phyloP scores from a whole-genome alignment of 1,284 basidiomycete species.

The Boletellus deceptivus region DNA sequence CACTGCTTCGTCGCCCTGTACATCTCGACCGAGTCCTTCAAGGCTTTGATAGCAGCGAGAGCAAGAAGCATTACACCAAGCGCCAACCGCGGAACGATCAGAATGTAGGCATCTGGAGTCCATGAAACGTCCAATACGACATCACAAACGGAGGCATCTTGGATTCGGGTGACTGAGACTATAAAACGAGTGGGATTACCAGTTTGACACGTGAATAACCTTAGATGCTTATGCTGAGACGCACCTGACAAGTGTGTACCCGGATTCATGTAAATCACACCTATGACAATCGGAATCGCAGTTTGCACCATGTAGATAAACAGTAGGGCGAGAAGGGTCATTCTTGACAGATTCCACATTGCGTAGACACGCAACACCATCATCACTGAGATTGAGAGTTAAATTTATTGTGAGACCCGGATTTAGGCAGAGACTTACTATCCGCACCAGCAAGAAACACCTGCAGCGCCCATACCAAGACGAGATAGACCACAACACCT shows the following conservation, averaged over 20 bases:
- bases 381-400: neutral
- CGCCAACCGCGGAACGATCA: neutral
- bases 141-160: neutral
- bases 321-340: neutral
- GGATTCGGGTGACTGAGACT: too few relatives aligned
- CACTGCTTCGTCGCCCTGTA: neutral
- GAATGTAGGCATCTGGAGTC: neutral
- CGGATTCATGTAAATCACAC: neutral
- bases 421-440: neutral
- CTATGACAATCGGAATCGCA: neutral
- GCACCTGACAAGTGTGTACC: neutral
- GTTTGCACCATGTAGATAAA: neutral
- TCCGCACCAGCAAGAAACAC: neutral
- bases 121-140: neutral
- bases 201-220: neutral
- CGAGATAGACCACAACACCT: neutral
- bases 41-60: neutral
- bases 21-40: neutral
- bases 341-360: neutral
- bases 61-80: neutral
- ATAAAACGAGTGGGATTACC: too few relatives aligned
- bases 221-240: neutral
- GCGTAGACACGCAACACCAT: neutral
- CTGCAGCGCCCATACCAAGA: neutral
- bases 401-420: neutral